Conservation (phyloP, 1,284 basidiomycete species). For the Peniophora sp. region DNA sequence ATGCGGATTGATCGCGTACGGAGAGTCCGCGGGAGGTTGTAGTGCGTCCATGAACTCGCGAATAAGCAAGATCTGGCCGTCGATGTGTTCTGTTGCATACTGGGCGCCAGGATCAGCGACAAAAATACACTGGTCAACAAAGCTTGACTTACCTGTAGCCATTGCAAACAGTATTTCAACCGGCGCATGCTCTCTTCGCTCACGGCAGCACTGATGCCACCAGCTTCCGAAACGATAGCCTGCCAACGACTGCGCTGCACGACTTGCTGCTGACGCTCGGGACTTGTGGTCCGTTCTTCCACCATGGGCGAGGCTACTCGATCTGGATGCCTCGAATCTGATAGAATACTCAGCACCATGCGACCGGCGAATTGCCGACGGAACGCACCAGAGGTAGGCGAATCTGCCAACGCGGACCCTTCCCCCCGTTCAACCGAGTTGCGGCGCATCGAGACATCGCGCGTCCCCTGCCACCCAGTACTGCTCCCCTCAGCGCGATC, state of each 20-base stretch:
- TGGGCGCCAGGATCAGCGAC: conserved; percentile 20
- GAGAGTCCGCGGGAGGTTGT: conserved; percentile 36
- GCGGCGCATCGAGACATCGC: conserved; percentile 19
- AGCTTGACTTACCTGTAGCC: conserved; percentile 63
- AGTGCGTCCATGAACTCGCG: conserved; percentile 75
- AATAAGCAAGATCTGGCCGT: conserved; percentile 79
- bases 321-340: background rate
- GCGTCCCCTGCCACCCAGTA: conserved; percentile 11
- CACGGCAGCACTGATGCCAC: conserved; percentile 82
- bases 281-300: conserved; percentile 5
- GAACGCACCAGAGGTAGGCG: background rate
- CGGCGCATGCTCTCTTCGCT: conserved; percentile 87
- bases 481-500: conserved; percentile 7
- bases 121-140: background rate
- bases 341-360: background rate
- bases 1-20: conserved; percentile 13
- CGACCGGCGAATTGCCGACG: background rate
- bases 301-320: background rate
- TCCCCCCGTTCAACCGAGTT: conserved; percentile 4
- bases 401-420: background rate
- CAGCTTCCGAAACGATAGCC: conserved; percentile 76
- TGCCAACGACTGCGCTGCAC: conserved; percentile 75
- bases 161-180: conserved; percentile 81
- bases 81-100: conserved; percentile 85
- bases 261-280: conserved; percentile 31